A percentile compares a stretch with the other conserved stretches of the same genome.
phyloP scores from a whole-genome alignment of 768 basidiomycete species.

The Russula griseocarnosa region DNA sequence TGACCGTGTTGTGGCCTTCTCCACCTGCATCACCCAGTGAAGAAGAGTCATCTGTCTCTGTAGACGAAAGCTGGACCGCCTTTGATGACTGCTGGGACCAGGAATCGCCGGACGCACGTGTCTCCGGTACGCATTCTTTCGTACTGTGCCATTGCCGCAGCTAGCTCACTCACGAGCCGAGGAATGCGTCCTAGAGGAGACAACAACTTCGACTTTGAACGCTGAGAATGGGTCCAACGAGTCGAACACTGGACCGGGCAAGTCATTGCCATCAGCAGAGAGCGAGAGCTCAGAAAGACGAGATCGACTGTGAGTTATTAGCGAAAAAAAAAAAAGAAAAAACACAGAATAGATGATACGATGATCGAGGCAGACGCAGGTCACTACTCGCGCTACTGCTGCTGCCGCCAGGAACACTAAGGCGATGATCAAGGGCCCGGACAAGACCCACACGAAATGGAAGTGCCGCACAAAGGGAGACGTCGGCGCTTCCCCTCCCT shows the following conservation, averaged over 20 bases:
- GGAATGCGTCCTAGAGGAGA: background rate
- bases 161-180: background rate
- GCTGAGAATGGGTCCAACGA: background rate
- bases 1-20: constrained; percentile 14
- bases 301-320: constrained; percentile 19
- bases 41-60: background rate
- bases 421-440: constrained; percentile 13
- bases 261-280: background rate
- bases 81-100: background rate
- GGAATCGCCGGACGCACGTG: background rate
- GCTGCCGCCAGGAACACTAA: constrained; percentile 7
- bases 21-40: constrained; percentile 11
- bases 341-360: background rate
- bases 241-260: background rate
- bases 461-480: constrained; percentile 13
- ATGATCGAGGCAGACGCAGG: constrained; percentile 15
- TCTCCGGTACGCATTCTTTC: background rate
- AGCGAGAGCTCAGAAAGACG: background rate
- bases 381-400: constrained; percentile 3
- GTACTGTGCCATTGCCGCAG: background rate
- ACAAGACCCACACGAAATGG: constrained; percentile 22
- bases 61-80: background rate
- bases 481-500: background rate
- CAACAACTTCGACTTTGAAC: background rate
- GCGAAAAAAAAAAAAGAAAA: too few relatives aligned